Evolutionary conservation across 164 flowering plant species (phyloP), one percentile per base, ranked within the genome.

Genomic region (Echeveria elegans): DNA sequence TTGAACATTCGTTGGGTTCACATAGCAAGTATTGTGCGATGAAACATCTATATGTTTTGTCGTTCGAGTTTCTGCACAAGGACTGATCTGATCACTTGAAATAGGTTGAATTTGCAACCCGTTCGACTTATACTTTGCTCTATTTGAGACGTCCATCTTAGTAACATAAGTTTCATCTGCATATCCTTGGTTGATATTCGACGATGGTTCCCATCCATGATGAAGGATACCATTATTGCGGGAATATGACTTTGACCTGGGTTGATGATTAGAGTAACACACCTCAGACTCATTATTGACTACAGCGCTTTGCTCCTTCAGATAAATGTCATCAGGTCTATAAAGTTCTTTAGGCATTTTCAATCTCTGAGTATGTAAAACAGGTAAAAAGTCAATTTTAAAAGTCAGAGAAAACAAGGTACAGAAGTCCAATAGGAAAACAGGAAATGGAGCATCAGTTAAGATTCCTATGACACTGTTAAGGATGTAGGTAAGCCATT

Each of bases 141-240:
- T 18, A 26, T 26, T 24, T 24, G 31, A 53, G 31, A 26, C 3
- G 4, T 53, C 31, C 60, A 15, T 53, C 31, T 53, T 53, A 26
- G 31, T 53, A 26, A 2, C n/a, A 53, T 24, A 53, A 53, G 31
- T 11, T 52, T 52, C 53, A 4, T 48, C 53, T 18, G 53, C 23
- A n/a, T 48, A 48, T 3, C 19, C 53, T 48, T 15, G 6, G 3
- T 53, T 21, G 18, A 11, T 11, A 14, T 56, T 56, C n/a, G 32
- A 28, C 61, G 32, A 56, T 15, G 29, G 59, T 5, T 28, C 32
- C 61, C 61, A 56, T 26, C 61, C 61, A 56, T 28, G 61, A 56
- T 56, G 7, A 56, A 28, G 58, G 7, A 21, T 52, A 21, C 14
- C 26, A 14, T 23, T 52, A 23, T 21, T 21, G 26, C 8, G 15